Percentiles rank a stretch among this genome's conserved stretches.
Conservation (phyloP, 768 basidiomycete species). For the Collybia mongolica region DNA sequence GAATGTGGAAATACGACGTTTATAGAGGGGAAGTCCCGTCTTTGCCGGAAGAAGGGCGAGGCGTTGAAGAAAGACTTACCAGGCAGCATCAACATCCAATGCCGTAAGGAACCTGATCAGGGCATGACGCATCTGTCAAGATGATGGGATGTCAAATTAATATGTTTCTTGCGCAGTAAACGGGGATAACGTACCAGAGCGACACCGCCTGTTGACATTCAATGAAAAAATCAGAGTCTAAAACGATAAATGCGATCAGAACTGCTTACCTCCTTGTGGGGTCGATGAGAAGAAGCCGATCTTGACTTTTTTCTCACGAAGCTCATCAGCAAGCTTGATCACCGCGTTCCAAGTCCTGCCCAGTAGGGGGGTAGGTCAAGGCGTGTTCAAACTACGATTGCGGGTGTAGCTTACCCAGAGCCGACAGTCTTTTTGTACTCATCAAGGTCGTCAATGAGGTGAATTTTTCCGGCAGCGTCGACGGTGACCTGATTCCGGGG, state of each 20-base stretch:
- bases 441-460: conserved; percentile 79
- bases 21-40: background rate
- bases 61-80: conserved; percentile 51
- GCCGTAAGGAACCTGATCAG: conserved; percentile 81
- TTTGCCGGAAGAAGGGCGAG: background rate
- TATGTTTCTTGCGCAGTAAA: conserved; percentile 13
- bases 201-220: conserved; percentile 68
- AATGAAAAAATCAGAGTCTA: conserved; percentile 13
- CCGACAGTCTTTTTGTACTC: conserved; percentile 76
- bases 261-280: conserved; percentile 79
- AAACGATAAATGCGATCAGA: conserved; percentile 7
- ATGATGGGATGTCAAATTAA: conserved; percentile 19
- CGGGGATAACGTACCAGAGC: conserved; percentile 65
- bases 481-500: conserved; percentile 86
- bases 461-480: conserved; percentile 84
- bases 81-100: conserved; percentile 79
- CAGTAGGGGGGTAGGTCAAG: conserved; percentile 8
- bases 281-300: conserved; percentile 96
- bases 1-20: conserved; percentile 3
- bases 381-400: background rate
- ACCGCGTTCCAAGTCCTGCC: conserved; percentile 78
- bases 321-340: conserved; percentile 76
- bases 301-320: conserved; percentile 83
- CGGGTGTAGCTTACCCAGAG: conserved; percentile 35
- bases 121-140: conserved; percentile 84